Base-by-base conservation (phyloP, 2,329 filamentous ascomycete species). In the Sporothrix luriei region DNA sequence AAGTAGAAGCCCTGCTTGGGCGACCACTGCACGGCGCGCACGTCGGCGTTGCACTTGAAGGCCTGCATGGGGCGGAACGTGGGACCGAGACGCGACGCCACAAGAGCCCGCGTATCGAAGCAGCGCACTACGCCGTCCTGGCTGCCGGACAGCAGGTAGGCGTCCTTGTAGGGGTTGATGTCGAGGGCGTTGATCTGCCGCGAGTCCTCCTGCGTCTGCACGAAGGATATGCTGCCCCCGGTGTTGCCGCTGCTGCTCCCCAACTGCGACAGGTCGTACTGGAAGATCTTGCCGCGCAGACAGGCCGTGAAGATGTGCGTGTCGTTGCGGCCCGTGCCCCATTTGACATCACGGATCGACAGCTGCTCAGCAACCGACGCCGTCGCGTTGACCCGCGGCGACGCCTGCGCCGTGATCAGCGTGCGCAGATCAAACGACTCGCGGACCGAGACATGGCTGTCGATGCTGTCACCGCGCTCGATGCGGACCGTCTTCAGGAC, bases 11-110 rank as follows among this genome's bases (percentile, higher is more conserved):
- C 88, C 65, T 88, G 83, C 46, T 81, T 84, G 7, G 87, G 87
- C 16, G 87, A 88, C 88, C 88, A 90, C 73, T 87, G 83, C n/a
- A 90, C 85, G 75, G 88, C 85, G 33, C 86, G 82, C 43, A 90
- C 85, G 68, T 87, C 85, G n/a, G 82, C 82, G 72, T 95, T 85
- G 76, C 83, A 82, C 72, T 80, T 81, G 76, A 83, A 84, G 70
- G 82, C 75, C 75, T 80, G 79, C 75, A 84, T 73, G 73, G 81
- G 78, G 19, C 82, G 80, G 74, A 85, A 87, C 0, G 83, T 86
- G 29, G 81, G 80, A 11, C 84, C 83, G 2, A 80, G 82, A 14
- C 84, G 81, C 16, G 80, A 82, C n/a, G 82, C 78, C 2, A 81
- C 74, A 1, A 85, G 82, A 2, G 79, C 78, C 61, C 83, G 82